Evolutionary conservation across 2,329 filamentous ascomycete genomes (phyloP), one percentile per base, ranked within the genome.

Genomic region (Microcyclospora pomicola): DNA sequence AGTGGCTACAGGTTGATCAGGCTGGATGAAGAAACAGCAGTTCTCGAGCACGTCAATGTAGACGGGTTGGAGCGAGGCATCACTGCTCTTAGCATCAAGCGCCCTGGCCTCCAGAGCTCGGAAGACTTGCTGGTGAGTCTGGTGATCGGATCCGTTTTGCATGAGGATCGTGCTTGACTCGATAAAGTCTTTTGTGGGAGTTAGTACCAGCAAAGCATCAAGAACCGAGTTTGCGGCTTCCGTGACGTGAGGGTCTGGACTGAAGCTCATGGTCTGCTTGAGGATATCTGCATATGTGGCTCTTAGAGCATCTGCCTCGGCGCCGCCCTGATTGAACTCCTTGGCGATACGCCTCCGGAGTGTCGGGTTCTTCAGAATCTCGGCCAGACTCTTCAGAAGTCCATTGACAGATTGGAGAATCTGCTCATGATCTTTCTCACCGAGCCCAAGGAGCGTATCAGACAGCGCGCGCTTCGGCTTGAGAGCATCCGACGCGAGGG

Each of bases 161-260:
- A 96, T 74, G 24, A 98, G 69, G 19, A 77, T 75, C 55, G 93
- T 83, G 31, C 92, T 80, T 9, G 86, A 82, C 56, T 84, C 83
- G 58, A 96, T 77, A 59, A 96, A 91, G 60, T 95, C 85, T 37
- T 77, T 71, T 2, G 88, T 86, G 0, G 87, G 88, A 31, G 94
- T 69, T 6, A 95, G 72, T 45, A 83, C 80, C 36, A 98, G 70
- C n/a, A 93, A 66, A 44, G 81, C 80, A 13, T 82, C 77, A 34
- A 96, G 69, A 1, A 84, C 73, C 40, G 82, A 75, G 30, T 81
- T 80, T 51, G 67, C 67, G 15, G 62, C 62, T 6, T 60, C 52
- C 30, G 58, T 55, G 6, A 64, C 49, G 34, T 52, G 49, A 2
- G 48, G 49, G 12, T 41, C 28, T 75, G 77, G 43, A 69, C 79